Evolutionary conservation across 345 rosid species (phyloP).

Genomic region (Erodium maritimum): DNA sequence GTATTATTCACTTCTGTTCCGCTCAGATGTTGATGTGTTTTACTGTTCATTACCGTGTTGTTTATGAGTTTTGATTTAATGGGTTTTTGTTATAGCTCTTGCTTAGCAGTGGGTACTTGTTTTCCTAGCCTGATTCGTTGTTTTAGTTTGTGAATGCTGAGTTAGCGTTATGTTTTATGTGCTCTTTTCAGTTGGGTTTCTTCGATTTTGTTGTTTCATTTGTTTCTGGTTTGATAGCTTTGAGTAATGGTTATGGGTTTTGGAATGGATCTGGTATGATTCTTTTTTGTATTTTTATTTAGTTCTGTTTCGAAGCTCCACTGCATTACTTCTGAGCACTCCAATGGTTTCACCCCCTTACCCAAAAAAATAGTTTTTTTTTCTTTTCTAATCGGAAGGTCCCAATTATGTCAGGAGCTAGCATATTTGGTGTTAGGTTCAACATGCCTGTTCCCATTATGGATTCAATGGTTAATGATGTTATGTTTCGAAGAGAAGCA

Average conservation of each 20-base stretch:
- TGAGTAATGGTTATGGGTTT: not conserved
- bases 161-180: slow-evolving; percentile 2
- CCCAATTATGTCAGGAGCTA: not conserved
- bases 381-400: not conserved
- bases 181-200: slow-evolving; percentile 2
- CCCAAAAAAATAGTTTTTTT: too few relatives aligned
- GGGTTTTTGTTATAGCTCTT: not conserved
- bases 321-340: not conserved
- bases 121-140: slow-evolving; percentile 1
- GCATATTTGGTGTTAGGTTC: not conserved
- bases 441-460: not conserved
- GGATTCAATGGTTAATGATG: not conserved
- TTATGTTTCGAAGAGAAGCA: not conserved
- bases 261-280: not conserved
- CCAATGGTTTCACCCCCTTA: too few relatives aligned
- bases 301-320: not conserved
- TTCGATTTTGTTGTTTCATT: slow-evolving; percentile 5
- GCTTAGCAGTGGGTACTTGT: not conserved
- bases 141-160: slow-evolving; percentile 11
- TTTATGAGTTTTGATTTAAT: not conserved
- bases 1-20: not conserved
- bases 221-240: slow-evolving; percentile 1
- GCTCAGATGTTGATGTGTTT: not conserved
- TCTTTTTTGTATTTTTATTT: not conserved
- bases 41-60: not conserved